Base-by-base conservation (phyloP, 2,329 filamentous ascomycete genomes). In the Fusarium fujikuroi region DNA sequence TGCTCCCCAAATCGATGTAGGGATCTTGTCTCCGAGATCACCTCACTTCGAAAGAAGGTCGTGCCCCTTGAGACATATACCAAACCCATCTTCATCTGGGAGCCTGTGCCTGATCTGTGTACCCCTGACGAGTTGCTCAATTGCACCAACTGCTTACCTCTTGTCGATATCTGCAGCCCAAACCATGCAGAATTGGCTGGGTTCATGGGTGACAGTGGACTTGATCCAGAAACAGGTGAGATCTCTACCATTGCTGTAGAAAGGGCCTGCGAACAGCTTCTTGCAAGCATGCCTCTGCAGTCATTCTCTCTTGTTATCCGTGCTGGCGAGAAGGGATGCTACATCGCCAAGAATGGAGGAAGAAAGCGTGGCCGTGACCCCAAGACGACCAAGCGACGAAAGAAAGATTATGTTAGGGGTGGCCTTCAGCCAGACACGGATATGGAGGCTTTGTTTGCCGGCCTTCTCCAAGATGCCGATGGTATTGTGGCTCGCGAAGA, bases 71-170 rank as follows among this genome's bases (percentile, higher is more conserved):
- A 82, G 50, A 69, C 77, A 16, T 86, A 85, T 74, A 77, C 84
- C 2, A 88, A 88, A 53, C 93, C 95, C 2, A 82, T 95, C 11
- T 94, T 98, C 80, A 90, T 98, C 59, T 99, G 95, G 95, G 96
- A 99, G 80, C 96, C 96, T 2, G 93, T 98, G 3, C 96, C 96
- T 3, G 94, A 98, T 81, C 87, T 94, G 2, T 98, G 95, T 81
- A 92, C 89, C 0, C 91, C 94, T 0, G 89, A 91, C 46, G 87
- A 92, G 79, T 83, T 92, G 34, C 84, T 91, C 16, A 90, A 91
- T 77, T 90, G 87, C 79, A 91, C 89, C 56, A 91, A 91, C 73
- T 87, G 87, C 16, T 83, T 92, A 18, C 88, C 88, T 0, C 81
- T 90, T 21, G 84, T 92, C 62, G 90, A 92, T 74, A 83, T 92